Base-by-base conservation (phyloP, 192 early-diverging fungal genomes). In the Coemansia sp. region DNA sequence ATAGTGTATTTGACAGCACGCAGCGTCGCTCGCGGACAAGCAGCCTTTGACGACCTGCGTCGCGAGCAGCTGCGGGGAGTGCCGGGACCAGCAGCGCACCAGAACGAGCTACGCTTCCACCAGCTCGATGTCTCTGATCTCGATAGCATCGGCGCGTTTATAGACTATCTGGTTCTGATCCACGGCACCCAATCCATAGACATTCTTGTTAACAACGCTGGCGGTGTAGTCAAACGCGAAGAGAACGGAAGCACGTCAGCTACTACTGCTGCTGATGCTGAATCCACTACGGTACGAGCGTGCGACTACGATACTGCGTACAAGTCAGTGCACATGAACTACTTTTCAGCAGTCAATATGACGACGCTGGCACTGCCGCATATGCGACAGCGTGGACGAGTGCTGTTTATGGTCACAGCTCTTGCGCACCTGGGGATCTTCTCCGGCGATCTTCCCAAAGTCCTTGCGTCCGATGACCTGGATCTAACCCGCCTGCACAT, bases 401-500 rank as follows among this genome's bases (percentile, higher is more conserved):
- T 81, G 3, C 58, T 75, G 49, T 81, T 81, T 53, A 63, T 81
- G 66, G 78, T 69, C 15, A 72, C 78, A 35, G 78, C 78, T 19
- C 52, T 81, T 66, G 78, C 73, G 13, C 78, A 81, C 43, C 54
- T 81, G 69, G 78, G 78, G 20, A 81, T 81, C 9, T 81, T 81
- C 42, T 81, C 73, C 40, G 78, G 78, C 56, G 78, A 81, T 23
- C 52, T 81, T 42, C 69, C 78, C 2, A 71, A 71, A 3, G 78
- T 81, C 15, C 66, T 81, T 56, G 70, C 66, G 4, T 75, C 73
- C 7, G 73, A 75, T 14, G 73, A 72, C 14, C 62, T 81, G 33
- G 71, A 43, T 4, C 50, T 72, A n/a, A 52, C 52, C 19, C 72
- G 78, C 22, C 43, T 81, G 22, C 53, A 81, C 53, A 81, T 81